Evolutionary conservation across 495 filamentous ascomycete species (phyloP).

Genomic region (Penicillium mononematosum): DNA sequence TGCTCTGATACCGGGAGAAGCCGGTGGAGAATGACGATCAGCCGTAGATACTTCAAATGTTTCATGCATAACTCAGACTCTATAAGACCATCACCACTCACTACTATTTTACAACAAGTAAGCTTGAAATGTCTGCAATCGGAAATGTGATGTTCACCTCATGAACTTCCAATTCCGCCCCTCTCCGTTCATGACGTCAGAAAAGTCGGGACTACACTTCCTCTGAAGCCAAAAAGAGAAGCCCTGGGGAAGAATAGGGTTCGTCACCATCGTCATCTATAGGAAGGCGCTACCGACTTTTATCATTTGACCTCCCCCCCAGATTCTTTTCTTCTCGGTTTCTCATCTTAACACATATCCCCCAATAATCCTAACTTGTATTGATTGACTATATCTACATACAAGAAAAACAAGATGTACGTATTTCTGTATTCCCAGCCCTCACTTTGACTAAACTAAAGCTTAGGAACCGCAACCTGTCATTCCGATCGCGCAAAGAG

Average conservation of each 20-base stretch:
- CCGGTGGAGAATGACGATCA: conserved; percentile 11
- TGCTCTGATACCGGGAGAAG: conserved; percentile 1
- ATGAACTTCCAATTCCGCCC: conserved; percentile 20
- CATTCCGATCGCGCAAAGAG: conserved; percentile 56
- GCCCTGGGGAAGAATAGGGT: conserved; percentile 15
- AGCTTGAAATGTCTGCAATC: not conserved
- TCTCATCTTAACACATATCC: not conserved
- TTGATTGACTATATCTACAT: conserved; percentile 1
- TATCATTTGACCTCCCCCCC: not conserved
- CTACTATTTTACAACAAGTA: not conserved
- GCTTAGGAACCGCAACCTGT: conserved; percentile 59
- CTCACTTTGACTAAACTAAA: conserved; percentile 7
- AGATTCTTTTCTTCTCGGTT: not conserved
- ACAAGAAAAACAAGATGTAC: conserved; percentile 5
- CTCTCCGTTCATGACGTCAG: conserved; percentile 32
- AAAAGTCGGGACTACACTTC: conserved; percentile 24
- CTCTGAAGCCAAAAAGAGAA: conserved; percentile 9
- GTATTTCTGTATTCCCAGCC: not conserved
- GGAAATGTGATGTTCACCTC: conserved; percentile 1
- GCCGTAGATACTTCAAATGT: not conserved
- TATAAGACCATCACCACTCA: conserved; percentile 3
- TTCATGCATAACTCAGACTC: not conserved
- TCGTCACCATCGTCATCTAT: conserved; percentile 30
- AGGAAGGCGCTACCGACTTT: conserved; percentile 17
- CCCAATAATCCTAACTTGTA: not conserved